phyloP scores from a whole-genome alignment of 1,284 basidiomycete genomes.

The Tilletia indica region DNA sequence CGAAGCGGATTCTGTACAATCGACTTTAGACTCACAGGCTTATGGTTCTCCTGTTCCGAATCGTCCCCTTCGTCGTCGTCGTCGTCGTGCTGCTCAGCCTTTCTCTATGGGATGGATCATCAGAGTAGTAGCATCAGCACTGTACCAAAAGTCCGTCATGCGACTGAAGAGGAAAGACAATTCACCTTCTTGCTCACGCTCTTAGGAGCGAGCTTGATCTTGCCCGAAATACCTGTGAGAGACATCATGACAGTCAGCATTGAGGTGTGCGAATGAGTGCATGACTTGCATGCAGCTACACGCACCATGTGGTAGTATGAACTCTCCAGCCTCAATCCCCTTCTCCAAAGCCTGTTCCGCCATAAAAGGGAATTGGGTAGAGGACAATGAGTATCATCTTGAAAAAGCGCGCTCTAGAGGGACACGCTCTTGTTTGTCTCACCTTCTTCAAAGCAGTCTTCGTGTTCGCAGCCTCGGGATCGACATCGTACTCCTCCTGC shows the following conservation, averaged over 20 bases:
- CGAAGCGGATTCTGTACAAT: too few species aligned
- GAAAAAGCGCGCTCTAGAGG: background rate
- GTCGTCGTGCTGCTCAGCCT: background rate
- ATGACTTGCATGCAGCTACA: background rate
- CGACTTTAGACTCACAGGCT: background rate
- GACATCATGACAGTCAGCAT: too few species aligned
- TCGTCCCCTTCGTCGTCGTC: background rate
- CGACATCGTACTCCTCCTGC: background rate
- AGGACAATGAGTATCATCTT: background rate
- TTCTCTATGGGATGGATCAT: too few species aligned
- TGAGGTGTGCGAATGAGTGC: too few species aligned
- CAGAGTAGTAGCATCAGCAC: too few species aligned
- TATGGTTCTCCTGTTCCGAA: background rate
- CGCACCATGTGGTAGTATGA: background rate
- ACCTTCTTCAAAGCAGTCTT: conserved; percentile 13
- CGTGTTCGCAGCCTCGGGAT: background rate
- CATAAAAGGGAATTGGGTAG: background rate
- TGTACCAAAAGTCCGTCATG: too few species aligned
- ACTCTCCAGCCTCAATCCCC: conserved; percentile 1
- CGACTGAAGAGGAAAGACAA: too few species aligned
- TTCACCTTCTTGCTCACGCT: background rate
- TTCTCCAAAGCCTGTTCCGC: conserved; percentile 9
- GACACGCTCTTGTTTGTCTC: background rate
- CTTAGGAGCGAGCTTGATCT: conserved; percentile 8
- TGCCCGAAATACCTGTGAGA: background rate